Evolutionary conservation across 495 filamentous ascomycete genomes (phyloP), one percentile per base, ranked within the genome.

Genomic region (Penicillium atrosanguineum): DNA sequence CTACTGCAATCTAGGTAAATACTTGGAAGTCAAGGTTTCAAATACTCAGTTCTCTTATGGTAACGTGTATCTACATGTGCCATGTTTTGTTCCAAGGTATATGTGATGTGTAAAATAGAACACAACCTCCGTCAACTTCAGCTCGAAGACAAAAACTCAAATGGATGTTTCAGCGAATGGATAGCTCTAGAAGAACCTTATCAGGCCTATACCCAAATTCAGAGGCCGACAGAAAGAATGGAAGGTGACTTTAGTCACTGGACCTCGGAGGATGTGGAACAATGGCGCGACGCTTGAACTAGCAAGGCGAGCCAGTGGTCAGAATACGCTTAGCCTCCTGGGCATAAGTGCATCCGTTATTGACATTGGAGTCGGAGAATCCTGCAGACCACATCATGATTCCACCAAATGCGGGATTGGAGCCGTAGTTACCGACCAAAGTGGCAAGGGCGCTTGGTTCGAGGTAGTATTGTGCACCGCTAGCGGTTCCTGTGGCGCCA

Each of bases 361-460:
- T 64, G 29, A 70, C 60, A 23, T 75, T 72, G 5, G 67, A 41
- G 50, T 77, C 73, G 12, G 71, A 73, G 56, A 71, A 72, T 1
- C 68, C 71, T 3, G 73, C 79, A 55, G 72, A 72, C 79, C 79
- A 82, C 56, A 83, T 64, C 79, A 81, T 77, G 31, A 82, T 64
- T 4, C 79, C 79, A 2, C 78, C 79, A 46, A 80, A 75, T 25
- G 73, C 71, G 14, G 59, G 46, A 44, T 71, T 60, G 38, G 55
- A 57, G 40, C 64, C 66, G 42, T 59, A 57, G 1, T 68, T 58
- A 18, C 45, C 61, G 39, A 78, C 62, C 26, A 28, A 7, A 28
- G 26, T 28, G 4, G 26, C 26, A 7, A 28, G 26, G 4, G 26
- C 26, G 26, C 26, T 28, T 28, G 26, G 26, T 28, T 28, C 26